phyloP scores from a whole-genome alignment of 805 yeast species.

The Ogataea wickerhamii region DNA sequence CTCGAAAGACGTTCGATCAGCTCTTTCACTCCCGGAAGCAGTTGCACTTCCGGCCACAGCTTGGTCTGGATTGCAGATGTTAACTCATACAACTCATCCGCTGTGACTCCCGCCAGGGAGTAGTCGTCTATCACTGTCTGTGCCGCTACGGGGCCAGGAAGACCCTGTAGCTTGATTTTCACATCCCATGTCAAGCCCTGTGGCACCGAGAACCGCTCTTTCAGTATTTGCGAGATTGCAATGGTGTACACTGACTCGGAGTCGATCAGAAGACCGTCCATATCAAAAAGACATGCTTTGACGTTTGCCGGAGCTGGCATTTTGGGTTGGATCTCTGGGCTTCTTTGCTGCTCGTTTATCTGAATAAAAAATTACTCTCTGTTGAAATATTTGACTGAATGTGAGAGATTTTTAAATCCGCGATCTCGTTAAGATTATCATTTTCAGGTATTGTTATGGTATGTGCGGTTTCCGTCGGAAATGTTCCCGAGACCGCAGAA shows the following conservation, averaged over 20 bases:
- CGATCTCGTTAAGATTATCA: too few relatives aligned
- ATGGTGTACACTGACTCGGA: conserved; percentile 91
- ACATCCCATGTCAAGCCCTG: conserved; percentile 90
- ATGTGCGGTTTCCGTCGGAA: conserved; percentile 2
- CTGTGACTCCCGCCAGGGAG: conserved; percentile 55
- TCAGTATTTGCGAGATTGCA: conserved; percentile 63
- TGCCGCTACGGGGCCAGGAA: conserved; percentile 79
- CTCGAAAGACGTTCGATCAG: conserved; percentile 52
- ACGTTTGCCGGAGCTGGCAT: conserved; percentile 13
- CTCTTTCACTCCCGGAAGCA: conserved; percentile 84
- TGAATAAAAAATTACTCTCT: neutral
- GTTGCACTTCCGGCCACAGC: conserved; percentile 60
- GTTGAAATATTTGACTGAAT: too few relatives aligned
- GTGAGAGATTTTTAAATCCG: too few relatives aligned
- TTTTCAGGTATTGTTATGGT: too few relatives aligned
- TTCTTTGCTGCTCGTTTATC: neutral
- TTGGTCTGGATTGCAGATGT: conserved; percentile 51
- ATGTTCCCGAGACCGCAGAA: neutral
- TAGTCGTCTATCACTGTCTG: conserved; percentile 63
- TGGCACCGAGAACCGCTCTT: conserved; percentile 45
- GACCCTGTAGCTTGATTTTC: conserved; percentile 82
- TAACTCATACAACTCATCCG: conserved; percentile 55
- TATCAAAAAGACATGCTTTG: conserved; percentile 48
- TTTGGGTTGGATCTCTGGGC: neutral
- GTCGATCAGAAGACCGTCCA: conserved; percentile 93